Evolutionary conservation across 2,329 filamentous ascomycete species (phyloP).

Genomic region (Penicillium aurantiogriseum): DNA sequence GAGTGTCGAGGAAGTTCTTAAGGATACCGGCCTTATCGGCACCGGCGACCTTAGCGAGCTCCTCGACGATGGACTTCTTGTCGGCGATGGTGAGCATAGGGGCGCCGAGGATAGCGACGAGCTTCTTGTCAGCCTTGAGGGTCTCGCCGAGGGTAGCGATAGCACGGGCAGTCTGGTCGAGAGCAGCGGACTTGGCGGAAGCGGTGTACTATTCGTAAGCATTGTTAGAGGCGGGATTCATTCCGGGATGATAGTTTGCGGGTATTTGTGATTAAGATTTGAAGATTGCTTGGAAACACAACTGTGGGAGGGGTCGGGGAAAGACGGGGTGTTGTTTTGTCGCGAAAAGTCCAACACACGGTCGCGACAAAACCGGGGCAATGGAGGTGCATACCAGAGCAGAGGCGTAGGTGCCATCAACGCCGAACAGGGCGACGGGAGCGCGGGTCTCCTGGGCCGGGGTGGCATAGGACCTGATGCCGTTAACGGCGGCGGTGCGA

Average conservation of each 20-base stretch:
- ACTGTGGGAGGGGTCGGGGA: conserved; percentile 20
- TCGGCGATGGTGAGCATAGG: conserved; percentile 76
- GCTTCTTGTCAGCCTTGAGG: conserved; percentile 80
- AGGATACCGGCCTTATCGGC: conserved; percentile 72
- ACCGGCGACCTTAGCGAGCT: conserved; percentile 82
- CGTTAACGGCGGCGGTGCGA: conserved; percentile 42
- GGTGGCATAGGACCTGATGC: conserved; percentile 73
- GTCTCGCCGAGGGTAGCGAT: conserved; percentile 68
- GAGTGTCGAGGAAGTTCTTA: conserved; percentile 87
- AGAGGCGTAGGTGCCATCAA: conserved; percentile 97
- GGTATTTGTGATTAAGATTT: conserved; percentile 4
- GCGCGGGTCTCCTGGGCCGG: conserved; percentile 69
- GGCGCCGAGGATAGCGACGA: conserved; percentile 69
- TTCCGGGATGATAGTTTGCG: background rate
- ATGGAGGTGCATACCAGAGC: conserved; percentile 74
- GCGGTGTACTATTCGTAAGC: conserved; percentile 77
- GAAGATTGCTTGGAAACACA: conserved; percentile 10
- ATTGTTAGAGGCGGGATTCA: conserved; percentile 4
- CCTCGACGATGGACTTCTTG: conserved; percentile 81
- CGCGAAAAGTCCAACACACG: conserved; percentile 7
- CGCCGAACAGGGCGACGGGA: conserved; percentile 86
- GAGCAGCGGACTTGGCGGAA: conserved; percentile 78
- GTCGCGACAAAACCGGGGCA: conserved; percentile 5
- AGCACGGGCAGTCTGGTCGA: conserved; percentile 82
- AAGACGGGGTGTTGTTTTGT: conserved; percentile 8